Evolutionary conservation across 2,329 filamentous ascomycete genomes (phyloP).

Genomic region (Talaromyces sp.): DNA sequence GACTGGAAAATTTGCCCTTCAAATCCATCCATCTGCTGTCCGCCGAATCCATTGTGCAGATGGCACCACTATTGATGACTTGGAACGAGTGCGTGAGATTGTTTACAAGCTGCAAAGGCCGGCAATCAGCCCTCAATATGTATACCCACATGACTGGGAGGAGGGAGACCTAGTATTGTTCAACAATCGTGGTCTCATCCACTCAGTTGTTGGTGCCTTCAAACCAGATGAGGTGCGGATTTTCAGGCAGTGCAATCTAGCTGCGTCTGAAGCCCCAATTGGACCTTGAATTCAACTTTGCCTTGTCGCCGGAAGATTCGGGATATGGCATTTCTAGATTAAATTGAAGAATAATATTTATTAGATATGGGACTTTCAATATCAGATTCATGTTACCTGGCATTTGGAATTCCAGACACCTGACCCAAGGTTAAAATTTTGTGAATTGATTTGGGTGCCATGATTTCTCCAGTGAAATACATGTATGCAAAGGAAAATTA

Average conservation of each 20-base stretch:
- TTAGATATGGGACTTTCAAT: no score
- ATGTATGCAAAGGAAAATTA: no score
- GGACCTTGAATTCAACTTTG: slow-evolving; percentile 20
- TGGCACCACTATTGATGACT: slow-evolving; percentile 69
- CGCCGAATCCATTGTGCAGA: slow-evolving; percentile 68
- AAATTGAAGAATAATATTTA: no score
- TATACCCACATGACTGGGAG: slow-evolving; percentile 77
- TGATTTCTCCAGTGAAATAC: no score
- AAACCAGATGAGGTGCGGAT: slow-evolving; percentile 71
- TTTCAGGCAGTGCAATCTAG: slow-evolving; percentile 79
- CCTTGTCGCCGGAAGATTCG: no score
- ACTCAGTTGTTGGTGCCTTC: slow-evolving; percentile 76
- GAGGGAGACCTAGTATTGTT: slow-evolving; percentile 77
- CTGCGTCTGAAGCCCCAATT: slow-evolving; percentile 40
- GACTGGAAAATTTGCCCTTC: slow-evolving; percentile 69
- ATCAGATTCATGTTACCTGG: no score
- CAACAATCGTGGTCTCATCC: slow-evolving; percentile 74
- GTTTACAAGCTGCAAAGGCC: slow-evolving; percentile 73
- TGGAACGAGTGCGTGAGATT: slow-evolving; percentile 67
- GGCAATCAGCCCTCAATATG: slow-evolving; percentile 67
- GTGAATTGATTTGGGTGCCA: no score
- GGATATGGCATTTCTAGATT: no score
- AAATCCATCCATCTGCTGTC: slow-evolving; percentile 73
- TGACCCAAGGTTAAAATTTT: no score
- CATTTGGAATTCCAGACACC: no score